Percentiles rank a stretch among this genome's conserved stretches.
Conservation (phyloP, 148 eudicot genomes). For the Agrostemma githago region DNA sequence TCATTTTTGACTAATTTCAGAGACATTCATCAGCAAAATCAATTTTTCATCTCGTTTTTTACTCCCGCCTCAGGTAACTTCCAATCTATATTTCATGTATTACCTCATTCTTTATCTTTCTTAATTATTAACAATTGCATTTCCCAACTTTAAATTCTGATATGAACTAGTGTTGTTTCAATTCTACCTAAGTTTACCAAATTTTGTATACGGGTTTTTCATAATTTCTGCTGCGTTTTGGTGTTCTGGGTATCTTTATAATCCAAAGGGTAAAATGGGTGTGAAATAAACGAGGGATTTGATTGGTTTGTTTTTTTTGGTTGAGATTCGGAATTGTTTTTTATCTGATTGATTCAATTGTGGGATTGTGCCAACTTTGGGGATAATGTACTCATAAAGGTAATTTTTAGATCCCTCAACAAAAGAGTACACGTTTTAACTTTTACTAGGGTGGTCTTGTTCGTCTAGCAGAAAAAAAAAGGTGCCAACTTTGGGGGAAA, state of each 20-base stretch:
- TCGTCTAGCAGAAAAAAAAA: too few relatives aligned
- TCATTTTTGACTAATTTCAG: too few relatives aligned
- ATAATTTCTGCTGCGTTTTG: background rate
- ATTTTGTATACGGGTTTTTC: background rate
- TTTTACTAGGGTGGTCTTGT: too few relatives aligned
- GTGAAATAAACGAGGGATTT: background rate
- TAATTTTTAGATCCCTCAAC: background rate
- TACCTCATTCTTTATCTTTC: background rate
- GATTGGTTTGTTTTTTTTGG: background rate
- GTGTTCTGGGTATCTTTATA: background rate
- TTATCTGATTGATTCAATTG: background rate
- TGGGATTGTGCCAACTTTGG: background rate
- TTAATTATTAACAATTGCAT: too few relatives aligned
- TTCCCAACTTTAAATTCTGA: too few relatives aligned
- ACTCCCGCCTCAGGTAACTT: background rate
- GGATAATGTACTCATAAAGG: background rate
- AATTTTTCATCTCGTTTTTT: background rate
- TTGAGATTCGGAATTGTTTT: background rate
- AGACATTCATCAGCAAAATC: background rate
- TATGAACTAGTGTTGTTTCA: too few relatives aligned
- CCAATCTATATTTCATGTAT: background rate
- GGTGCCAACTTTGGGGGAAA: background rate
- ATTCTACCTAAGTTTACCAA: background rate
- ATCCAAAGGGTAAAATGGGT: background rate
- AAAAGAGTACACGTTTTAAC: too few relatives aligned